Evolutionary conservation across 306 rosid species (phyloP), one percentile per base, ranked within the genome.

Genomic region (Dryas octopetala): DNA sequence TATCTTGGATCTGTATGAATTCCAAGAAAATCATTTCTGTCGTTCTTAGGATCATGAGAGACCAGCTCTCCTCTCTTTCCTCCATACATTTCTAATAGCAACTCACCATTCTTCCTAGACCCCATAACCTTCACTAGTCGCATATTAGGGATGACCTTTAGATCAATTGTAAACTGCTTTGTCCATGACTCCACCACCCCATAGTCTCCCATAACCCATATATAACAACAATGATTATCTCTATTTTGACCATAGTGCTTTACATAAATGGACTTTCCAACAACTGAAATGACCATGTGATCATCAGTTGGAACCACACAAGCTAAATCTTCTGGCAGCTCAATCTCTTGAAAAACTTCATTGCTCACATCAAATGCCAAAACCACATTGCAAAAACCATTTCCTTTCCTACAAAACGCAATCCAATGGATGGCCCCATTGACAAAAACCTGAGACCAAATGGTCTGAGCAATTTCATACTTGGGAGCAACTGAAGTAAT

Each of bases 131-230:
- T 46, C 12, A 19, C 4, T 7, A 78, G 17, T 47, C 41, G 32
- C 5, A 48, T 46, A 16, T 47, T 62, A 0, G 60, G 69, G 12
- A 32, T 9, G 12, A 8, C 47, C 9, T 44, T 14, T 4, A 44
- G 0, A 41, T 52, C 66, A 19, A 78, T n/a, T 8, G 32, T 16
- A 47, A 62, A 43, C 28, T 43, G 48, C 71, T 70, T 78, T 49
- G 23, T 53, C 81, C 81, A 78, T 50, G 76, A 78, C 4, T 70
- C 66, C 6, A 32, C 76, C 5, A 51, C 64, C 6, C 76, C 51
- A 78, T 70, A 70, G 49, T 70, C 58, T 19, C 44, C 50, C 66
- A 78, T 70, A 32, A 51, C 32, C 81, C 81, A 70, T 4, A 78
- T 4, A 28, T 38, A 19, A 6, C 38, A 41, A 53, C 23, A 65